Conservation (phyloP, 2,329 filamentous ascomycete genomes). For the Aspergillus quadrilineatus region DNA sequence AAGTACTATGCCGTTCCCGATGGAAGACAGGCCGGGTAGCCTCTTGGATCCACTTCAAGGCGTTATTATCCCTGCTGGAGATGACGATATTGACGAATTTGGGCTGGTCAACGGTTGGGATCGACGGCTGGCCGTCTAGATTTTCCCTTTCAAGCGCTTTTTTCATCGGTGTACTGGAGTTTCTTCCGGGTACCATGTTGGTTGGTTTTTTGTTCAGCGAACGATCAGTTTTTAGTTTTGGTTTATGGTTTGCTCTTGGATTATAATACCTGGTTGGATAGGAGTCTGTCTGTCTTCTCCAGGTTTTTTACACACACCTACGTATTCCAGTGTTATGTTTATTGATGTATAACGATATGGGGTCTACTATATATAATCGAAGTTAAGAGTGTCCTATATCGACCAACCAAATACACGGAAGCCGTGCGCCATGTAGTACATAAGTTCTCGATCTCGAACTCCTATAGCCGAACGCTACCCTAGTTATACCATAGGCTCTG, state of each 20-base stretch:
- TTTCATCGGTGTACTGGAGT: neutral
- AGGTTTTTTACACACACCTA: neutral
- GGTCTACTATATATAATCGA: neutral
- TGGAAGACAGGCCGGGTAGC: slow-evolving; percentile 30
- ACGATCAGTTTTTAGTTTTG: neutral
- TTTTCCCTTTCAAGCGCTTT: neutral
- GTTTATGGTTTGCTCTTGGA: neutral
- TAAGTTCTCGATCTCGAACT: too few relatives aligned
- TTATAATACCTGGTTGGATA: slow-evolving; percentile 13
- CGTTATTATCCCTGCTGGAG: slow-evolving; percentile 38
- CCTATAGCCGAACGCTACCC: too few relatives aligned
- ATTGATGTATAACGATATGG: neutral
- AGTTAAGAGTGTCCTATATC: neutral
- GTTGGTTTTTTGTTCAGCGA: slow-evolving; percentile 6
- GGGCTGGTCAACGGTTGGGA: slow-evolving; percentile 32
- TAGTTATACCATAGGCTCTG: too few relatives aligned
- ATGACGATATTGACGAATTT: slow-evolving; percentile 35
- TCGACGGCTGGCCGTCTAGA: slow-evolving; percentile 33
- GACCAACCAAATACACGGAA: neutral
- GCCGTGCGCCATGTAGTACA: neutral
- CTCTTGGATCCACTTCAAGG: slow-evolving; percentile 37
- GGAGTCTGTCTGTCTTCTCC: slow-evolving; percentile 4
- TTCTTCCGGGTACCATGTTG: neutral
- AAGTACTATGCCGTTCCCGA: slow-evolving; percentile 23
- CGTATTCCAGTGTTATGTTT: neutral